Conservation (phyloP, 768 basidiomycete genomes). For the Phaeotremella skinneri region DNA sequence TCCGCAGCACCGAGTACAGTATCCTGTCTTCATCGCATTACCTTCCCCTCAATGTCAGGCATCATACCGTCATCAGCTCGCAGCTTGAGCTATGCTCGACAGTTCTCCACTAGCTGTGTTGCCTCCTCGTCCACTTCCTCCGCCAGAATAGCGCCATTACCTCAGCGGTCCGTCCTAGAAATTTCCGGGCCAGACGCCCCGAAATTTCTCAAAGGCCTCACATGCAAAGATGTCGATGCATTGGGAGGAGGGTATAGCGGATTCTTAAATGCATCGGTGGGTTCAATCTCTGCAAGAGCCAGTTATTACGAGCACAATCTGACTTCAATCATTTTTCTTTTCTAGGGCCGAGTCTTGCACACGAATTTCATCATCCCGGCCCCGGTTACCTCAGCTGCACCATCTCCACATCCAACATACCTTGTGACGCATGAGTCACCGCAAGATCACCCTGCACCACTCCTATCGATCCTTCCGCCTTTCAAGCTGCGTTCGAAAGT, state of each 20-base stretch:
- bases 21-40: too few relatives aligned
- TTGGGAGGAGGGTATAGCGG: constrained; percentile 65
- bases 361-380: constrained; percentile 79
- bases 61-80: neutral
- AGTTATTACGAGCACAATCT: neutral
- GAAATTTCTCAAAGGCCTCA: constrained; percentile 76
- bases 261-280: constrained; percentile 75
- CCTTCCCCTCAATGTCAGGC: neutral
- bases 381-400: constrained; percentile 49
- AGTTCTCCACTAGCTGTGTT: constrained; percentile 3
- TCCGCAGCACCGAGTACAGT: too few relatives aligned
- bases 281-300: constrained; percentile 26
- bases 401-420: constrained; percentile 55
- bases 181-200: constrained; percentile 76
- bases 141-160: constrained; percentile 58
- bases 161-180: constrained; percentile 67
- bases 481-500: constrained; percentile 89
- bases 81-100: neutral
- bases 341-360: constrained; percentile 86
- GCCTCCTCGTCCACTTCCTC: constrained; percentile 1
- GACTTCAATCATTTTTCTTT: too few relatives aligned
- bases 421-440: constrained; percentile 56
- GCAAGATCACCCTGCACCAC: constrained; percentile 22
- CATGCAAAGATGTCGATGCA: constrained; percentile 58
- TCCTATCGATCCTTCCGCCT: constrained; percentile 57